phyloP scores from a whole-genome alignment of 2,329 filamentous ascomycete species.

The Orbilia javanica region DNA sequence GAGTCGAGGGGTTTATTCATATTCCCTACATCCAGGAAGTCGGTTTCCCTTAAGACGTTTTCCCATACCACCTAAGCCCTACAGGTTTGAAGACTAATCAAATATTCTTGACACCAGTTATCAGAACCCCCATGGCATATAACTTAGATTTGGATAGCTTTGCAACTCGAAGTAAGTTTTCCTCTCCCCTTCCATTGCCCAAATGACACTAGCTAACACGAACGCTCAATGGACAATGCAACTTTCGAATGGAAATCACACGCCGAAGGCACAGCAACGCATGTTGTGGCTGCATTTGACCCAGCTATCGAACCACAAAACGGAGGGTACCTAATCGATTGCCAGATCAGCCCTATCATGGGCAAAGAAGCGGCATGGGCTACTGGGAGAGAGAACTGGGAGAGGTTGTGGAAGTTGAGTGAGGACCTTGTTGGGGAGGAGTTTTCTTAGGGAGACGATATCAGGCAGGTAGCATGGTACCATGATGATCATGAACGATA shows the following conservation, averaged over 20 bases:
- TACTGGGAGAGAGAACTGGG: slow-evolving; percentile 64
- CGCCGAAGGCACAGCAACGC: slow-evolving; percentile 66
- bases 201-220: not conserved
- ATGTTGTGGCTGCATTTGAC: slow-evolving; percentile 67
- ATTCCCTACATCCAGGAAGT: slow-evolving; percentile 67
- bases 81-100: too few species aligned
- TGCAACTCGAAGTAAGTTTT: slow-evolving; percentile 10
- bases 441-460: slow-evolving; percentile 62
- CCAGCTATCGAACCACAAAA: slow-evolving; percentile 64
- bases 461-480: not conserved
- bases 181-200: not conserved
- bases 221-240: slow-evolving; percentile 34
- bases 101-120: slow-evolving; percentile 25
- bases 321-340: slow-evolving; percentile 45
- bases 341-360: slow-evolving; percentile 41
- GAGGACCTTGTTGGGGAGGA: slow-evolving; percentile 66
- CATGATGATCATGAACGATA: too few species aligned
- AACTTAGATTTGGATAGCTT: slow-evolving; percentile 61
- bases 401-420: slow-evolving; percentile 68
- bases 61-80: too few species aligned
- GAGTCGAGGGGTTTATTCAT: slow-evolving; percentile 64
- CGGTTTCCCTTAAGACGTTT: too few species aligned
- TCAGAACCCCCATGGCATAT: slow-evolving; percentile 59
- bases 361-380: slow-evolving; percentile 61
- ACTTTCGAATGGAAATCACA: slow-evolving; percentile 64